Conservation (phyloP, 176 grass and related monocot genomes). For the Ensete glaucum region DNA sequence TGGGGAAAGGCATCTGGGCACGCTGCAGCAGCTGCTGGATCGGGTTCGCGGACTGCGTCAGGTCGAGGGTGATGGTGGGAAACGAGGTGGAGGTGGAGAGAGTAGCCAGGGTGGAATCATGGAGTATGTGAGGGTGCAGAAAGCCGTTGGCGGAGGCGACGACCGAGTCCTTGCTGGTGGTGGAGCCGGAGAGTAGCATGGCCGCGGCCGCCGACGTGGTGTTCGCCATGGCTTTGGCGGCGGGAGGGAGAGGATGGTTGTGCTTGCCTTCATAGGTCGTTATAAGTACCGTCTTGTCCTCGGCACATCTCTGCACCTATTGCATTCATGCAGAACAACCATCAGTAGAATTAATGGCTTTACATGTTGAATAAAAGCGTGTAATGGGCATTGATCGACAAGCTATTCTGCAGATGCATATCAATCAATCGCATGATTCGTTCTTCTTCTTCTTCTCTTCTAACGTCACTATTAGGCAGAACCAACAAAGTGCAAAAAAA, state of each 20-base stretch:
- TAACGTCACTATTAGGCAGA: background rate
- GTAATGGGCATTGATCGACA: background rate
- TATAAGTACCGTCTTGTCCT: constrained; percentile 13
- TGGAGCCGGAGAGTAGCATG: constrained; percentile 12
- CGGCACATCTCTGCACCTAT: constrained; percentile 17
- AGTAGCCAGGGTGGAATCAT: background rate
- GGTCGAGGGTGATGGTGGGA: constrained; percentile 23
- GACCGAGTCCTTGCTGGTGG: constrained; percentile 3
- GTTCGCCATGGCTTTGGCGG: constrained; percentile 10
- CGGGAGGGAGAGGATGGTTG: constrained; percentile 19
- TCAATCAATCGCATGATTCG: too few relatives aligned
- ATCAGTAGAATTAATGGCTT: too few relatives aligned
- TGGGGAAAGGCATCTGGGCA: background rate
- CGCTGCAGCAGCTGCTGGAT: background rate
- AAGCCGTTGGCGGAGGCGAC: background rate
- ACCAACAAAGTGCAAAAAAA: background rate
- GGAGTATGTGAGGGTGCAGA: background rate
- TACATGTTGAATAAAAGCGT: background rate
- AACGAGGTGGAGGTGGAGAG: constrained; percentile 11
- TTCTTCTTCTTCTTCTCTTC: too few relatives aligned
- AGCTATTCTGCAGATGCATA: too few relatives aligned
- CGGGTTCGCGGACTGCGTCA: background rate
- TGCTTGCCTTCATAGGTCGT: constrained; percentile 25
- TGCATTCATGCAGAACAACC: background rate
- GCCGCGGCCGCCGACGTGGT: constrained; percentile 6